A percentile compares a stretch with the other conserved stretches of the same genome.
Conservation (phyloP, 768 basidiomycete species). For the Boletellus ananas region DNA sequence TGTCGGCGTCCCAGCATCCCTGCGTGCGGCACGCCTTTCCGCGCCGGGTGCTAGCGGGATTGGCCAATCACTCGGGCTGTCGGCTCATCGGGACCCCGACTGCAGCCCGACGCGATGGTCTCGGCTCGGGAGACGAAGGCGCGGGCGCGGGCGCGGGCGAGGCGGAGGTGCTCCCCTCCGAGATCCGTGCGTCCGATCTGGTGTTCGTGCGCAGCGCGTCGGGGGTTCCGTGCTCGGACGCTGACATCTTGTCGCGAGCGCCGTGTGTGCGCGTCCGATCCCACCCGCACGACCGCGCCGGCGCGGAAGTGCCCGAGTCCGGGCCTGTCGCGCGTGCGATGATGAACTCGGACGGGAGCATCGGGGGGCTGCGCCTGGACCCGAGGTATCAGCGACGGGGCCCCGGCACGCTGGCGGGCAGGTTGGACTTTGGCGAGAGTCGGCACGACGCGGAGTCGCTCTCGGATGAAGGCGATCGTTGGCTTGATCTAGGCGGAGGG, state of each 20-base stretch:
- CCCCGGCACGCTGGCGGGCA: constrained; percentile 9
- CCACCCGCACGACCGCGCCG: no score
- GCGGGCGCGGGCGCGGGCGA: no score
- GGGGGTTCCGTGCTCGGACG: no score
- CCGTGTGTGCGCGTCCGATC: background rate
- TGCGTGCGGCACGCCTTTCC: constrained; percentile 5
- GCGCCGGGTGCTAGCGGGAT: background rate
- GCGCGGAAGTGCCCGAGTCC: no score
- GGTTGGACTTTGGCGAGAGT: constrained; percentile 3
- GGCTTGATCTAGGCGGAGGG: constrained; percentile 17
- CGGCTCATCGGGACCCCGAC: no score
- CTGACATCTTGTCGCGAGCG: no score
- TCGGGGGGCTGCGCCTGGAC: constrained; percentile 13
- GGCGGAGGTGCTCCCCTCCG: background rate
- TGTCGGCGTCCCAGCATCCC: constrained; percentile 2
- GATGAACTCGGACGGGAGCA: constrained; percentile 21
- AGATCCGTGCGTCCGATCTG: constrained; percentile 12
- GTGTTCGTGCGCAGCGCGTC: no score
- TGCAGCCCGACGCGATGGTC: no score
- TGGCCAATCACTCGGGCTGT: no score
- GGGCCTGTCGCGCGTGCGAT: constrained; percentile 11
- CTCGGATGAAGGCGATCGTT: background rate
- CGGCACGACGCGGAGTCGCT: background rate
- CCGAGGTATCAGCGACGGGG: constrained; percentile 7
- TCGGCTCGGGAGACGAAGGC: no score